phyloP scores from a whole-genome alignment of 164 flowering plant species.

The Saururus chinensis region DNA sequence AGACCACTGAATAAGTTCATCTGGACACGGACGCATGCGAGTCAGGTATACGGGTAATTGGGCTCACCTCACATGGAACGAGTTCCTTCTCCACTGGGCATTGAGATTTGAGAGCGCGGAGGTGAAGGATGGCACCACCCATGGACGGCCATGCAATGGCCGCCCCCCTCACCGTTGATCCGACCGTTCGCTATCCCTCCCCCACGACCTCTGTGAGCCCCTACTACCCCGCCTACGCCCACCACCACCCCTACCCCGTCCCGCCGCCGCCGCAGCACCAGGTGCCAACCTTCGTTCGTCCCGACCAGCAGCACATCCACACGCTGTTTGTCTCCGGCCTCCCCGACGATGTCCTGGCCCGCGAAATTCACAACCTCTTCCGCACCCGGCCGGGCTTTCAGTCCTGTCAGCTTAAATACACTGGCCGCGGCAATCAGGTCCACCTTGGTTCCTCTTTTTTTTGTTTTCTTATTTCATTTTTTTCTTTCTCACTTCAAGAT shows the following conservation, averaged over 20 bases:
- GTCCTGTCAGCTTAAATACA: slow-evolving; percentile 82
- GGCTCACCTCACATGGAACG: too few species aligned
- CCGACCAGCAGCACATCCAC: slow-evolving; percentile 28
- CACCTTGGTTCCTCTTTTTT: background rate
- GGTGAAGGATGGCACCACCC: background rate
- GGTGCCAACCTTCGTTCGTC: background rate
- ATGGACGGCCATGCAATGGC: background rate
- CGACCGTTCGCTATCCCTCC: background rate
- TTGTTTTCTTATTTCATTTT: background rate
- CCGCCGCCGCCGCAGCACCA: slow-evolving; percentile 1
- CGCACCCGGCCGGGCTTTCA: slow-evolving; percentile 84
- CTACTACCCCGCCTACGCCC: background rate
- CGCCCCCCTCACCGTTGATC: background rate
- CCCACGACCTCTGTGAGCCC: background rate
- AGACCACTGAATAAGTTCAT: too few species aligned
- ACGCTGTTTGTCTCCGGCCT: slow-evolving; percentile 83
- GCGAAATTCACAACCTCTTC: slow-evolving; percentile 91
- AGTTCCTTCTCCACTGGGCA: too few species aligned
- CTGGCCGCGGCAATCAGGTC: slow-evolving; percentile 90
- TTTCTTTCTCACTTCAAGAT: background rate
- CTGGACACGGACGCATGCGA: too few species aligned
- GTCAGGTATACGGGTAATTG: too few species aligned
- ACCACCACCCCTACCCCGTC: background rate
- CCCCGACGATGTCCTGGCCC: slow-evolving; percentile 84
- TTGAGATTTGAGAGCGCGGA: background rate